A percentile compares a stretch with the other conserved stretches of the same genome.
Evolutionary conservation across 345 rosid genomes (phyloP).

Genomic region (Camelina sativa): DNA sequence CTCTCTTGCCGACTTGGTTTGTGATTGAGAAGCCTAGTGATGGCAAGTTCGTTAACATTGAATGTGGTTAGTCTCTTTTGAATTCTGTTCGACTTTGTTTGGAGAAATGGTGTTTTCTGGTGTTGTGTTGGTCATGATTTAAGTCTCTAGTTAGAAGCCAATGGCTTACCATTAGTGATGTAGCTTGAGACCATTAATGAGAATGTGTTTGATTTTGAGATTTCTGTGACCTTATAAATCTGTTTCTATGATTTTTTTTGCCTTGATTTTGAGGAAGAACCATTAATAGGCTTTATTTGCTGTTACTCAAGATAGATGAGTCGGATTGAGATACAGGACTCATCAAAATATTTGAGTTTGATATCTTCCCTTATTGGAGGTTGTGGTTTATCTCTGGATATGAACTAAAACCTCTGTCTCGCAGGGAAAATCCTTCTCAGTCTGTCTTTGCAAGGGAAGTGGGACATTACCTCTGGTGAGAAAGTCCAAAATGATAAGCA

Average conservation of each 20-base stretch:
- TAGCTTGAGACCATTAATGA: background rate
- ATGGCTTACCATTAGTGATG: conserved; percentile 7
- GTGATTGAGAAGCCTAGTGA: conserved; percentile 52
- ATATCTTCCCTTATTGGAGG: background rate
- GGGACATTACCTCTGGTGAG: conserved; percentile 41
- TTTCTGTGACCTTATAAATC: background rate
- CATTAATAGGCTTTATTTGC: background rate
- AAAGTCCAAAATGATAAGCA: conserved; percentile 43
- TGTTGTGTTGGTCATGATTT: background rate
- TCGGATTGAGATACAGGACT: background rate
- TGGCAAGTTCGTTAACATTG: conserved; percentile 53
- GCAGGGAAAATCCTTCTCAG: conserved; percentile 78
- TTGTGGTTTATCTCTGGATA: background rate
- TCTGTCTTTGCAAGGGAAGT: conserved; percentile 60
- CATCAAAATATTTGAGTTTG: conserved; percentile 9
- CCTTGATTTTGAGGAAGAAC: background rate
- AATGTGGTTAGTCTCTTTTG: conserved; percentile 57
- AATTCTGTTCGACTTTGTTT: background rate
- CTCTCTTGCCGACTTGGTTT: conserved; percentile 84
- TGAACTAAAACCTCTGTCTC: conserved; percentile 14
- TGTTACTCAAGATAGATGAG: background rate
- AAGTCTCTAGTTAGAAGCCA: background rate
- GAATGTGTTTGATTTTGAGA: background rate
- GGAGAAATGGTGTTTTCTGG: background rate
- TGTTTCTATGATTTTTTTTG: background rate